Base-by-base conservation (phyloP, 495 filamentous ascomycete genomes). In the Penicillium argentinense region DNA sequence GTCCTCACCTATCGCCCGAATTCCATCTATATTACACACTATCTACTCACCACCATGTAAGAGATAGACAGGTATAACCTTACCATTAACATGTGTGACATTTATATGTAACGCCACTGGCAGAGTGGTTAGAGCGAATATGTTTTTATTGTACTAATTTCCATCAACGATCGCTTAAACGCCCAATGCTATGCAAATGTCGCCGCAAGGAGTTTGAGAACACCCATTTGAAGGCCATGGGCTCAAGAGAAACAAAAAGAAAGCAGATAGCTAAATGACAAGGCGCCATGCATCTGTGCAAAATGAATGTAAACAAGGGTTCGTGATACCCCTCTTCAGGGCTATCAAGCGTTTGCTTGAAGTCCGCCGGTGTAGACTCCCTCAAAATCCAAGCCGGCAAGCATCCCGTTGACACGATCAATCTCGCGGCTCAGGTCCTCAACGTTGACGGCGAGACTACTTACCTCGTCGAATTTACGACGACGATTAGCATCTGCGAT, bases 391-490 rank as follows among this genome's bases (percentile, higher is more conserved):
- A 80, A 51, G 21, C 64, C 62, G 16, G 62, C 68, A 21, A 80
- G 62, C 57, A 76, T 74, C 4, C 69, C 72, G 44, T 75, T 77
- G 9, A 90, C 71, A 19, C 74, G 76, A 62, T 88, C 83, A 52
- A 96, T 92, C 70, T 98, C 93, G 18, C 68, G 76, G 27, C 83
- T 86, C 36, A 98, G 65, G 62, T 98, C 93, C 42, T 91, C 87
- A 21, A 92, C 59, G 62, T 96, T 98, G 57, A 82, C 74, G 14
- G 82, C 81, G 44, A 98, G 69, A 21, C 84, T 86, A 45, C 78
- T 78, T 2, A 95, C 89, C 63, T 98, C 93, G 61, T 98, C 93
- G 47, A 96, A 96, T 52, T 86, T 84, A 42, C 93, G 77, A 25
- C 84, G 78, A 48, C 83, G 87, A 40, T 85, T 86, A 3, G 93